These are phyloP conservation scores for Sphagnurus paluster DNA, from an alignment of 1,284 basidiomycete genomes.

Conservation along the genomic window DNA sequence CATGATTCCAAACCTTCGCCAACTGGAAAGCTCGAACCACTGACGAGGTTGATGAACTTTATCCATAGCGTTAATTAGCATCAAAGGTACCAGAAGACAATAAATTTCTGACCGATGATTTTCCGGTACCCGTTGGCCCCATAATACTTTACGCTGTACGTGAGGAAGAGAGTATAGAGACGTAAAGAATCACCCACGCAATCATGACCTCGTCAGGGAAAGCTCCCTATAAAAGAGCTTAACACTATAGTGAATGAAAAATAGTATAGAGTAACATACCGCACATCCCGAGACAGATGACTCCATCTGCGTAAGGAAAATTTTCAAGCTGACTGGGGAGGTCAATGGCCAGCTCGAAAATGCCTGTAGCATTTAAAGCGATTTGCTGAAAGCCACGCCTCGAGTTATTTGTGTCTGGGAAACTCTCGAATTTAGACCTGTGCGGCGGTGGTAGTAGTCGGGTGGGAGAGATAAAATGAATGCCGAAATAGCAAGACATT, in stretches of 20 bases:
- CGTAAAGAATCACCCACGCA: constrained; percentile 6
- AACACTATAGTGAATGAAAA: not conserved
- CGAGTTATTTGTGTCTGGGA: too few relatives aligned
- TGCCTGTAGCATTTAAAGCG: too few relatives aligned
- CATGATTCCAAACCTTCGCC: constrained; percentile 34
- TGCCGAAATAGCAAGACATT: not conserved
- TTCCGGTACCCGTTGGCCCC: constrained; percentile 36
- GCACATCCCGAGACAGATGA: not conserved
- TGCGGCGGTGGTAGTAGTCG: not conserved
- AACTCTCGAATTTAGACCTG: too few relatives aligned
- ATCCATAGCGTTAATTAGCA: not conserved
- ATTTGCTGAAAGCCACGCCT: too few relatives aligned
- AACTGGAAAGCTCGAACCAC: constrained; percentile 27
- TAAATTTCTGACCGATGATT: constrained; percentile 27
- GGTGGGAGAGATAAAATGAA: not conserved
- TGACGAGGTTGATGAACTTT: constrained; percentile 38
- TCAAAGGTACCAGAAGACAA: not conserved
- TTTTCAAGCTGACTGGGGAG: too few relatives aligned
- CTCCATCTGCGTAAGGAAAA: too few relatives aligned
- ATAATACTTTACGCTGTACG: constrained; percentile 24
- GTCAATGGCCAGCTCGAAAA: too few relatives aligned
- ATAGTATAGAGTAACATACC: not conserved
- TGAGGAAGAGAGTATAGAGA: not conserved
- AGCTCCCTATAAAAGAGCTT: not conserved
- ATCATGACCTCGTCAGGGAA: constrained; percentile 14